Percentiles rank a stretch among this genome's conserved stretches.
Evolutionary conservation across 768 basidiomycete species (phyloP).

Genomic region (Leucogyrophana mollusca): DNA sequence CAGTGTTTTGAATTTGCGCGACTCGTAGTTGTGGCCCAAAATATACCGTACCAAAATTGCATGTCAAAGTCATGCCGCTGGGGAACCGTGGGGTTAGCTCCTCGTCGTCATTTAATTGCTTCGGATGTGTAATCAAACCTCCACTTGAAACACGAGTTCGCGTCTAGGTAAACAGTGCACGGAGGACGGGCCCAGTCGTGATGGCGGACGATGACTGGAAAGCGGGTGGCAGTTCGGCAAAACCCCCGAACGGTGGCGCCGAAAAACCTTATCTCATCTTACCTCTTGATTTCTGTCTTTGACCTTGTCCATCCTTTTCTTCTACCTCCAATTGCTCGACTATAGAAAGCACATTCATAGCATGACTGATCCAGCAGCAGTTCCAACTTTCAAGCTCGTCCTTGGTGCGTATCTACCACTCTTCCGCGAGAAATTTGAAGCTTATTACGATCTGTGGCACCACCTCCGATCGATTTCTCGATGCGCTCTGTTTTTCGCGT

Average conservation of each 20-base stretch:
- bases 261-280: constrained; percentile 35
- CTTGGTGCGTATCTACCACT: constrained; percentile 63
- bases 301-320: constrained; percentile 21
- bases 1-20: too few species aligned
- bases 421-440: constrained; percentile 14
- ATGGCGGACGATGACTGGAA: too few species aligned
- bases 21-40: too few species aligned
- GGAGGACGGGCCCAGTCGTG: too few species aligned
- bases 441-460: constrained; percentile 29
- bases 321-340: constrained; percentile 12
- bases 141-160: too few species aligned
- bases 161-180: too few species aligned
- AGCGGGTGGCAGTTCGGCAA: constrained; percentile 13
- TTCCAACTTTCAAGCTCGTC: constrained; percentile 98
- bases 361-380: constrained; percentile 45
- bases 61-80: too few species aligned
- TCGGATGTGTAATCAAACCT: too few species aligned
- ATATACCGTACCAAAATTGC: too few species aligned
- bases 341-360: constrained; percentile 21
- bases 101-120: too few species aligned
- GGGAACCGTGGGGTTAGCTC: too few species aligned
- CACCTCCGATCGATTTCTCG: constrained; percentile 55
- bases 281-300: constrained; percentile 32
- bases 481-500: constrained; percentile 20
- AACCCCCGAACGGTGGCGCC: constrained; percentile 21